phyloP scores from a whole-genome alignment of 164 flowering plant genomes.

The Chimonanthus salicifolius region DNA sequence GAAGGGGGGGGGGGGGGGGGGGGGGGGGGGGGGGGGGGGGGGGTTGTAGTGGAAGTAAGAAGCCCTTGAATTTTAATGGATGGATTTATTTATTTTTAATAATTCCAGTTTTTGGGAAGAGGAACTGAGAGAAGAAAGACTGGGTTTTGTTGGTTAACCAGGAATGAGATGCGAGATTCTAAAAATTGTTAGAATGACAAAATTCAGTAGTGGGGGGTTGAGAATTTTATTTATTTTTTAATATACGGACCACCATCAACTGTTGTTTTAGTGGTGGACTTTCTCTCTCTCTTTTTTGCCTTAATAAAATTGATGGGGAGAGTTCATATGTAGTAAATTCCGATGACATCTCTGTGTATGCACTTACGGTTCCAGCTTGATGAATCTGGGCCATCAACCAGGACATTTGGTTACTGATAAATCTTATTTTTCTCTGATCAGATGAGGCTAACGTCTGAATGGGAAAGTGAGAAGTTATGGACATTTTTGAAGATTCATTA shows the following conservation, averaged over 20 bases:
- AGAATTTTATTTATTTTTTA: too few species aligned
- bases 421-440: neutral
- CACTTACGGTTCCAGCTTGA: neutral
- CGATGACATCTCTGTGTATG: neutral
- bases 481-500: too few species aligned
- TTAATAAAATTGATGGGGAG: neutral
- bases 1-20: neutral
- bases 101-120: neutral
- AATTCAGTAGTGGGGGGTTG: neutral
- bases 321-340: too few species aligned
- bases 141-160: neutral
- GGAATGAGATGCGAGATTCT: neutral
- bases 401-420: neutral
- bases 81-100: too few species aligned
- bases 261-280: neutral
- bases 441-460: neutral
- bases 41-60: neutral
- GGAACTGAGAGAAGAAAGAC: neutral
- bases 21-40: neutral
- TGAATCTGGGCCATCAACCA: neutral
- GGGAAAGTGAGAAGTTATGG: neutral
- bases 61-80: neutral
- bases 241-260: neutral
- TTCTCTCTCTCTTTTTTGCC: neutral
- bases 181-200: neutral